Evolutionary conservation across 2,329 filamentous ascomycete species (phyloP).

Genomic region (Venturia pyrina): DNA sequence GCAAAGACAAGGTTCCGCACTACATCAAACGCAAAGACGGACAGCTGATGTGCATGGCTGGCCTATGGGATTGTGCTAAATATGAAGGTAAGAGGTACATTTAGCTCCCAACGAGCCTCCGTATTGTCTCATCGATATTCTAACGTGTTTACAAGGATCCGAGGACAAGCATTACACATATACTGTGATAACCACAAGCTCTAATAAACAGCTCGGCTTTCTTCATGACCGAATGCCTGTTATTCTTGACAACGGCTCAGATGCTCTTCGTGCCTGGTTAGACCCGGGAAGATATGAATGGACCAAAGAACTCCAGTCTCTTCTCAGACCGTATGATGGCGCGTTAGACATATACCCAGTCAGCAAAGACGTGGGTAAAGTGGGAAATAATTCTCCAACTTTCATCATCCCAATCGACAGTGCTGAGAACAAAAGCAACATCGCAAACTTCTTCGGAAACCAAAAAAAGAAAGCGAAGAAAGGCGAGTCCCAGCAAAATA

Average conservation of each 20-base stretch:
- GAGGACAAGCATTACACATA: constrained; percentile 74
- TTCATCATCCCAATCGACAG: constrained; percentile 79
- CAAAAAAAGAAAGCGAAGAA: constrained; percentile 32
- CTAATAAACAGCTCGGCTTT: constrained; percentile 73
- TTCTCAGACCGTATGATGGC: constrained; percentile 70
- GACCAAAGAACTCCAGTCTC: constrained; percentile 64
- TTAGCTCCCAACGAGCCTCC: not conserved
- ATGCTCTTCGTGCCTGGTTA: constrained; percentile 64
- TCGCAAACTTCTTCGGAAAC: constrained; percentile 82
- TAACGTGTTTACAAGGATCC: constrained; percentile 33
- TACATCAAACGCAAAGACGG: constrained; percentile 76
- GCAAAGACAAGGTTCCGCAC: constrained; percentile 75
- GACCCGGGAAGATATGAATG: constrained; percentile 64
- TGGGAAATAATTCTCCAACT: constrained; percentile 76
- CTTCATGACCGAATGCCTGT: constrained; percentile 95
- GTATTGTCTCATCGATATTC: not conserved
- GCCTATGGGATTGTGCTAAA: constrained; percentile 79
- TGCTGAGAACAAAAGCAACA: constrained; percentile 83
- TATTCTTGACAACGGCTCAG: constrained; percentile 67
- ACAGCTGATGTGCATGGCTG: constrained; percentile 77
- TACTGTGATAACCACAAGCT: constrained; percentile 84
- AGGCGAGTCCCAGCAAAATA: constrained; percentile 16
- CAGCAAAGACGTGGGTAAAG: constrained; percentile 81
- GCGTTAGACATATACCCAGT: constrained; percentile 81
- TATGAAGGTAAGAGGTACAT: constrained; percentile 66